These are phyloP conservation scores for Zygnema circumcarinatum DNA, from an alignment of 139 green algal species.

Conservation along the genomic window DNA sequence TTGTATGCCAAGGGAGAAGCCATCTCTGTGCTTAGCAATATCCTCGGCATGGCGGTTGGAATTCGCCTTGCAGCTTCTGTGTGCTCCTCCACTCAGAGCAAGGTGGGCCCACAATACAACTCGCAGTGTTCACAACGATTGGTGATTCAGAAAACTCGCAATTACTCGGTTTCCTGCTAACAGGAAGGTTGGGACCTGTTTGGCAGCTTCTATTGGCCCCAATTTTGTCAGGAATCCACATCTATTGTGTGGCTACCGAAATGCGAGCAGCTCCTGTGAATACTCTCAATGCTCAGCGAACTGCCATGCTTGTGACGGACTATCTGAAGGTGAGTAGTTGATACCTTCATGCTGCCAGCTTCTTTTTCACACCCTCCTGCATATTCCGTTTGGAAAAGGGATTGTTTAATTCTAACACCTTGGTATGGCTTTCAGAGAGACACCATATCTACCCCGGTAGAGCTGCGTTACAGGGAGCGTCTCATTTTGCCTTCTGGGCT, in stretches of 20 bases:
- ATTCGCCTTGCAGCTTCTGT: conserved; percentile 48
- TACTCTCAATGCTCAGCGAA: conserved; percentile 53
- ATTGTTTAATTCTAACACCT: not conserved
- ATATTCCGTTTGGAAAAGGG: too few species aligned
- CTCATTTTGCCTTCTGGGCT: conserved; percentile 1
- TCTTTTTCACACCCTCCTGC: conserved; percentile 14
- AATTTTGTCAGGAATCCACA: conserved; percentile 45
- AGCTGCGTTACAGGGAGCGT: conserved; percentile 37
- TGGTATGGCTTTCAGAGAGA: conserved; percentile 20
- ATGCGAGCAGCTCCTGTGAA: conserved; percentile 55
- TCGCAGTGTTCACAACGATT: not conserved
- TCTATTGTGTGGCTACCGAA: conserved; percentile 41
- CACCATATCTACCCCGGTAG: not conserved
- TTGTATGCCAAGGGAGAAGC: conserved; percentile 59
- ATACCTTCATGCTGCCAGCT: not conserved
- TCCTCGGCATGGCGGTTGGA: conserved; percentile 40
- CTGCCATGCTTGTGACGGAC: conserved; percentile 36
- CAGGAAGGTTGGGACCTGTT: not conserved
- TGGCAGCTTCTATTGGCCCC: conserved; percentile 32
- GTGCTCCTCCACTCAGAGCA: conserved; percentile 27
- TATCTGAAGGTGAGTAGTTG: conserved; percentile 46
- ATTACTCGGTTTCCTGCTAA: not conserved
- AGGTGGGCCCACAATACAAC: conserved; percentile 36
- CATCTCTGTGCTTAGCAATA: conserved; percentile 47
- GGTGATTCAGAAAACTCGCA: not conserved